These are phyloP conservation scores for Schizochytrium sp. DNA, from an alignment of 108 stramenopile genomes.

Conservation along the genomic window DNA sequence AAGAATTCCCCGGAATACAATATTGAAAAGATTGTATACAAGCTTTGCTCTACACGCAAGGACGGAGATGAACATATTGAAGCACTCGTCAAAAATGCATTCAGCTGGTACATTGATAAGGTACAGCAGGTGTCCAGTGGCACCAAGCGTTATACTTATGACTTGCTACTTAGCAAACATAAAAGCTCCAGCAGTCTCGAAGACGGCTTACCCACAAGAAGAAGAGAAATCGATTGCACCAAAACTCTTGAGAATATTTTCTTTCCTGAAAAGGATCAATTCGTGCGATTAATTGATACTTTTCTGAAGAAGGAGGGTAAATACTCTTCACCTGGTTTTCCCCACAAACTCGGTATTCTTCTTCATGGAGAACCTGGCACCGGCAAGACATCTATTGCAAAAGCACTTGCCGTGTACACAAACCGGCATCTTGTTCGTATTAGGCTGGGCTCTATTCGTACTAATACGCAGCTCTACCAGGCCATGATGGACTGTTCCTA, in stretches of 20 bases:
- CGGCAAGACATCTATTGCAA: slow-evolving; percentile 79
- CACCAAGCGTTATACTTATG: slow-evolving; percentile 68
- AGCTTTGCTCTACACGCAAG: slow-evolving; percentile 51
- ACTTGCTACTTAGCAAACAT: slow-evolving; percentile 34
- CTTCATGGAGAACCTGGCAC: slow-evolving; percentile 75
- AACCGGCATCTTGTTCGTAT: slow-evolving; percentile 83
- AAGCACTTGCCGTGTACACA: slow-evolving; percentile 80
- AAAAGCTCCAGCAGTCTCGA: slow-evolving; percentile 41
- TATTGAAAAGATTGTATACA: slow-evolving; percentile 55
- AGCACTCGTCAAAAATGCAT: slow-evolving; percentile 65
- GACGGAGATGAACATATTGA: slow-evolving; percentile 68
- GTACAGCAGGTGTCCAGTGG: slow-evolving; percentile 40
- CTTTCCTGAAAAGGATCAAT: slow-evolving; percentile 78
- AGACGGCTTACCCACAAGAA: not conserved
- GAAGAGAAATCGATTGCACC: slow-evolving; percentile 79
- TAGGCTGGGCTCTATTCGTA: slow-evolving; percentile 75
- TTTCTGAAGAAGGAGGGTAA: slow-evolving; percentile 78
- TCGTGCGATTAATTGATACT: slow-evolving; percentile 73
- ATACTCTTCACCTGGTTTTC: slow-evolving; percentile 82
- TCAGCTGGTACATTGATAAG: slow-evolving; percentile 62
- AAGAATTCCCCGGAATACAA: no score
- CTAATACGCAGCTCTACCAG: slow-evolving; percentile 82
- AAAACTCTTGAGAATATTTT: slow-evolving; percentile 83
- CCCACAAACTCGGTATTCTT: slow-evolving; percentile 80
- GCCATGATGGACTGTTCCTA: slow-evolving; percentile 81